Evolutionary conservation across 2,329 filamentous ascomycete species (phyloP).

Genomic region (Aureobasidium sp.): DNA sequence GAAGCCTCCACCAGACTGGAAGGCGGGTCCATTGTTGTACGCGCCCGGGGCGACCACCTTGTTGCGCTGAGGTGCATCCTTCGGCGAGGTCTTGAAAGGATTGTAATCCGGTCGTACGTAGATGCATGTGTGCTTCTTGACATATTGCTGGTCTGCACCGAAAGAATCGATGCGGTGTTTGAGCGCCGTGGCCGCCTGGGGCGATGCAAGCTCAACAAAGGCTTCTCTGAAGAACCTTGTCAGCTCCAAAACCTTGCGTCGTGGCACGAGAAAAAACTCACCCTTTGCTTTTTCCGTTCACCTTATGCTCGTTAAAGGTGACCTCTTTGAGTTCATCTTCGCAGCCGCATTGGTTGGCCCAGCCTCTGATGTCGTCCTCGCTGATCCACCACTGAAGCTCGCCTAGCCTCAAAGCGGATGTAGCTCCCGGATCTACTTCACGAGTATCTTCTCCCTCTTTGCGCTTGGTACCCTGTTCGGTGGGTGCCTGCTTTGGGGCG

Average conservation of each 20-base stretch:
- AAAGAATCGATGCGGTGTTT: conserved; percentile 72
- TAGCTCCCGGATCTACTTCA: conserved; percentile 48
- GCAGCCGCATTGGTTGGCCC: conserved; percentile 67
- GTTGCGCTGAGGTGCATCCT: conserved; percentile 67
- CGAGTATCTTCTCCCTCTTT: conserved; percentile 49
- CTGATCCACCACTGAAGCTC: conserved; percentile 96
- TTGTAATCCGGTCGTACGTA: conserved; percentile 73
- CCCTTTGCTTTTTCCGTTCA: conserved; percentile 98
- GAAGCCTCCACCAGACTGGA: conserved; percentile 42
- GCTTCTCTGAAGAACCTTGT: conserved; percentile 46
- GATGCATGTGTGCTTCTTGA: conserved; percentile 60
- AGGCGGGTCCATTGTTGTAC: conserved; percentile 30
- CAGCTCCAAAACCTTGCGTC: conserved; percentile 3
- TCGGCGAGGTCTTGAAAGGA: conserved; percentile 83
- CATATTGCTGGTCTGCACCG: conserved; percentile 45
- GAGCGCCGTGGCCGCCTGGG: conserved; percentile 74
- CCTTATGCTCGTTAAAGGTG: conserved; percentile 96
- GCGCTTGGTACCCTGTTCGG: conserved; percentile 52
- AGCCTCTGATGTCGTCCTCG: conserved; percentile 87
- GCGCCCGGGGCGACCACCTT: conserved; percentile 44
- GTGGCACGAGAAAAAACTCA: conserved; percentile 37
- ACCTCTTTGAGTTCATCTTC: conserved; percentile 85
- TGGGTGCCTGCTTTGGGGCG: conserved; percentile 34
- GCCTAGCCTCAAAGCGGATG: conserved; percentile 70
- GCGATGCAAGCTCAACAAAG: conserved; percentile 75